Evolutionary conservation across 768 basidiomycete species (phyloP).

Genomic region (Hygrocybe coccinea): DNA sequence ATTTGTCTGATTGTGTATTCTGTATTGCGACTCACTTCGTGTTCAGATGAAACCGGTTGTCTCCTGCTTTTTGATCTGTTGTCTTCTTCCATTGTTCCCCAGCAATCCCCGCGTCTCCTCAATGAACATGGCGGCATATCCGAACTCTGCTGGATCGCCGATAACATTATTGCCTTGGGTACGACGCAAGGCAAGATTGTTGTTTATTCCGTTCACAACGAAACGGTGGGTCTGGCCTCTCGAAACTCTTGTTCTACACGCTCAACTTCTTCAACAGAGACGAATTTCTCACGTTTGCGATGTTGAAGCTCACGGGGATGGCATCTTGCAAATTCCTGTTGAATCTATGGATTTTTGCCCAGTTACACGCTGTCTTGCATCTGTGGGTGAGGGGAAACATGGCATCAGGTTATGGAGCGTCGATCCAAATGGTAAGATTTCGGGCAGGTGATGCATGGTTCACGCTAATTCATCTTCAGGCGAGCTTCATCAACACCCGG

Average conservation of each 20-base stretch:
- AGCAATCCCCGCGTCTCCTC: not conserved
- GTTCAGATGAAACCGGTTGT: not conserved
- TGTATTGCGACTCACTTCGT: not conserved
- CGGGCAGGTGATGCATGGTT: not conserved
- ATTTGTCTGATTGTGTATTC: not conserved
- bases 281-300: not conserved
- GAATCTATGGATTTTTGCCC: not conserved
- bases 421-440: not conserved
- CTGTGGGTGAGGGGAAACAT: not conserved
- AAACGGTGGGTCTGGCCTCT: not conserved
- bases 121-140: constrained; percentile 1
- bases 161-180: not conserved
- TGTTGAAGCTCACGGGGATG: constrained; percentile 1
- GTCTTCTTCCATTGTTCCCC: not conserved
- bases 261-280: not conserved
- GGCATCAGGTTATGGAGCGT: not conserved
- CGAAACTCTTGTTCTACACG: not conserved
- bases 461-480: not conserved
- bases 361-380: not conserved
- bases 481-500: not conserved
- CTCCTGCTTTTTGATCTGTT: not conserved
- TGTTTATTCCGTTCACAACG: not conserved
- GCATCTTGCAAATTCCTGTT: not conserved
- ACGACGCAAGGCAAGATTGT: not conserved
- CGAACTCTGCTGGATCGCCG: not conserved